Evolutionary conservation across 306 rosid genomes (phyloP).

Genomic region (Prunus campanulata): DNA sequence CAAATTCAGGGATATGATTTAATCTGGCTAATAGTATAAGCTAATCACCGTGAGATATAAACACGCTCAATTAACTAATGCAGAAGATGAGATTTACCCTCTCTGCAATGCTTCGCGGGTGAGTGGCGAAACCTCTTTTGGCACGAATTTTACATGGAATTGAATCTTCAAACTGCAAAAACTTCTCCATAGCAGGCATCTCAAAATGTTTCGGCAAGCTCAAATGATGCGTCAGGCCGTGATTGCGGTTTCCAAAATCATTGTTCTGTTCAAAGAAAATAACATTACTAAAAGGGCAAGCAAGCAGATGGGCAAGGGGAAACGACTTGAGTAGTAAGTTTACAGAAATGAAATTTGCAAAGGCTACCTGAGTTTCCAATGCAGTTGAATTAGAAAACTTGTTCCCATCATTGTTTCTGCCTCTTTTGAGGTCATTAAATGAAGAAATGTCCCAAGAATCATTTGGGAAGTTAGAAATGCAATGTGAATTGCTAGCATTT

Average conservation of each 20-base stretch:
- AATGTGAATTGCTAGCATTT: conserved; percentile 30
- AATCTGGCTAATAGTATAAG: not conserved
- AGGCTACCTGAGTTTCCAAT: conserved; percentile 53
- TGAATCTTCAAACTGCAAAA: conserved; percentile 54
- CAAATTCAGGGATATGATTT: not conserved
- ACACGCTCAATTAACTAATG: not conserved
- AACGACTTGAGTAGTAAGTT: not conserved
- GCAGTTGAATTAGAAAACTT: conserved; percentile 49
- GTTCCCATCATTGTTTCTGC: conserved; percentile 48
- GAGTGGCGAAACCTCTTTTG: conserved; percentile 92
- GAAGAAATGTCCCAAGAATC: conserved; percentile 58
- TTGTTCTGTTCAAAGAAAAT: conserved; percentile 31
- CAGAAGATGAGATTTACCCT: conserved; percentile 48
- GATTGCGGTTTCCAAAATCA: conserved; percentile 35
- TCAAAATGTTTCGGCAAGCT: conserved; percentile 64
- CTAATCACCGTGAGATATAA: not conserved
- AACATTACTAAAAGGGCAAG: conserved; percentile 8
- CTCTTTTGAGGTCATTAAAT: conserved; percentile 44
- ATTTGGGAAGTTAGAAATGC: conserved; percentile 36
- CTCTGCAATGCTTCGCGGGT: conserved; percentile 96
- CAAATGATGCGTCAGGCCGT: conserved; percentile 61
- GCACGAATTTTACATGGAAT: conserved; percentile 81
- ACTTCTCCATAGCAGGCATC: conserved; percentile 46
- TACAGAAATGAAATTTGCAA: not conserved
- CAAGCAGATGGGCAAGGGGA: conserved; percentile 2